These are phyloP conservation scores for Penicillium pancosmium DNA, from an alignment of 495 filamentous ascomycete genomes.

Conservation along the genomic window DNA sequence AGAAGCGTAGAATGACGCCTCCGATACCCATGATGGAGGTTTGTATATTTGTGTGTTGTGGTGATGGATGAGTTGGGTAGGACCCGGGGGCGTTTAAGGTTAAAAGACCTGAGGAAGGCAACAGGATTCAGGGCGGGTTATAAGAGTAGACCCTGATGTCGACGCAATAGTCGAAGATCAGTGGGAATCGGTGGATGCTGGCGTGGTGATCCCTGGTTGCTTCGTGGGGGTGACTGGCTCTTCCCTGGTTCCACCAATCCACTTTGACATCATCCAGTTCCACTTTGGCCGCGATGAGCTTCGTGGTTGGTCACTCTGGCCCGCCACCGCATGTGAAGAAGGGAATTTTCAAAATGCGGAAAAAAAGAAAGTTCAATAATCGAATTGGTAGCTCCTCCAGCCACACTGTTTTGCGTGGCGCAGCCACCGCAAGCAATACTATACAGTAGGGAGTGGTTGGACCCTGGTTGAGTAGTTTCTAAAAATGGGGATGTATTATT, in stretches of 20 bases:
- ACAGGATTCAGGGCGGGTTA: slow-evolving; percentile 29
- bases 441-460: no score
- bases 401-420: slow-evolving; percentile 8
- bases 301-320: background rate
- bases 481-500: background rate
- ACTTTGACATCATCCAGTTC: background rate
- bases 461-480: no score
- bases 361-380: slow-evolving; percentile 6
- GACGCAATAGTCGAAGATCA: slow-evolving; percentile 32
- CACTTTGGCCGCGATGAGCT: background rate
- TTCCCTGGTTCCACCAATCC: background rate
- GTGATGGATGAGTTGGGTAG: background rate
- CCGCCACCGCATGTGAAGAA: slow-evolving; percentile 21
- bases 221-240: slow-evolving; percentile 7
- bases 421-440: background rate
- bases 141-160: slow-evolving; percentile 14
- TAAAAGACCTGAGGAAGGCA: slow-evolving; percentile 23
- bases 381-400: slow-evolving; percentile 4
- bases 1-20: slow-evolving; percentile 62
- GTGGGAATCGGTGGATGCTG: slow-evolving; percentile 34
- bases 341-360: background rate
- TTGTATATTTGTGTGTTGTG: background rate
- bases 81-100: slow-evolving; percentile 1
- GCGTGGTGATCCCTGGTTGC: slow-evolving; percentile 15
- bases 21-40: slow-evolving; percentile 45